Evolutionary conservation across 305 asterid genomes (phyloP).

Genomic region (Solanum hybrid): DNA sequence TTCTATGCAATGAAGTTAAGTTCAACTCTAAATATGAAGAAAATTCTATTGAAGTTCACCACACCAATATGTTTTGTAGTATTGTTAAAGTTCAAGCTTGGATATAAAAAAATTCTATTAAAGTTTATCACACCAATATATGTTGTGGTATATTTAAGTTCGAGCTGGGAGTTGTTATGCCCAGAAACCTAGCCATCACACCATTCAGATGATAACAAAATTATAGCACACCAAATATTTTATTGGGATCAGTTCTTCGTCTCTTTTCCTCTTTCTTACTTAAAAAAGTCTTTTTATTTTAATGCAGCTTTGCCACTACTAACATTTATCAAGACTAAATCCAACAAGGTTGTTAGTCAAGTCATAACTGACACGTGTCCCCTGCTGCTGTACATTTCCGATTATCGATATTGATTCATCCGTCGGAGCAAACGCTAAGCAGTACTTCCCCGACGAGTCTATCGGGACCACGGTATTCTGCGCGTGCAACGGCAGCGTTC

Average conservation of each 20-base stretch:
- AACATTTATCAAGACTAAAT: conserved; percentile 40
- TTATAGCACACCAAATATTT: neutral
- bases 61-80: no score
- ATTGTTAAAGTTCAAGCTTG: no score
- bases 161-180: neutral
- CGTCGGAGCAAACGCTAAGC: conserved; percentile 60
- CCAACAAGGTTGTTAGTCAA: conserved; percentile 41
- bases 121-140: neutral
- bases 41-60: neutral
- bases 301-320: neutral
- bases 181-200: neutral
- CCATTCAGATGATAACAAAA: neutral
- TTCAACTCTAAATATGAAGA: neutral
- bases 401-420: conserved; percentile 37
- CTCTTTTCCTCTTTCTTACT: neutral
- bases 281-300: neutral
- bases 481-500: conserved; percentile 32
- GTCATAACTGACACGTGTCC: conserved; percentile 52
- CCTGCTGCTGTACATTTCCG: conserved; percentile 64
- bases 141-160: neutral
- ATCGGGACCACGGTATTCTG: conserved; percentile 46
- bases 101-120: no score
- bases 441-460: conserved; percentile 28
- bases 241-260: neutral
- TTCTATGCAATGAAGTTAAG: no score